These are phyloP conservation scores for Geranium rotundifolium DNA, from an alignment of 345 rosid genomes.

Conservation along the genomic window DNA sequence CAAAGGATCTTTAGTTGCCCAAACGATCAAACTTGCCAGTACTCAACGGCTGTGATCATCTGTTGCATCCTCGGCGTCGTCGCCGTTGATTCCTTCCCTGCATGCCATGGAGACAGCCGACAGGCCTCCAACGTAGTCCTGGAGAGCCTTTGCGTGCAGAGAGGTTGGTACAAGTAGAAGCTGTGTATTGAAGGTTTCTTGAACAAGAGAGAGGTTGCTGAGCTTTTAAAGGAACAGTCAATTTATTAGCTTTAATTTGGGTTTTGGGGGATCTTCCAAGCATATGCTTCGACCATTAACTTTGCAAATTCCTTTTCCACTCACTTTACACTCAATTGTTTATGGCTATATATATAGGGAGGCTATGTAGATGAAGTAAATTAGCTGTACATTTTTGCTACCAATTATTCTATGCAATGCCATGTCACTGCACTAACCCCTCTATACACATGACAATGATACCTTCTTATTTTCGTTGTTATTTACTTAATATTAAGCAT, in stretches of 20 bases:
- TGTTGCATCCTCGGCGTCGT: slow-evolving; percentile 5
- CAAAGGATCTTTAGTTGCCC: slow-evolving; percentile 39
- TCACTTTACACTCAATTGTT: slow-evolving; percentile 2
- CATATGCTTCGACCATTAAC: slow-evolving; percentile 35
- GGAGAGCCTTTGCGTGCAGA: too few species aligned
- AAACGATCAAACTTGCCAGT: slow-evolving; percentile 5
- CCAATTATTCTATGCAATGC: too few species aligned
- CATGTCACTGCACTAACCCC: too few species aligned
- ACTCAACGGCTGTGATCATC: slow-evolving; percentile 1
- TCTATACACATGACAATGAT: too few species aligned
- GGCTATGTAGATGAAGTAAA: too few species aligned
- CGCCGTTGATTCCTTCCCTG: slow-evolving; percentile 7
- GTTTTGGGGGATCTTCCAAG: slow-evolving; percentile 30
- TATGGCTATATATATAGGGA: slow-evolving; percentile 2
- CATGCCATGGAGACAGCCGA: background rate
- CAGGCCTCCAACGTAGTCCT: too few species aligned
- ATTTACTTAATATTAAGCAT: too few species aligned
- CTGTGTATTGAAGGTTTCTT: slow-evolving; percentile 4
- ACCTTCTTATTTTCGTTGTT: too few species aligned
- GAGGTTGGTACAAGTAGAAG: background rate
- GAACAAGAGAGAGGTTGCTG: slow-evolving; percentile 1
- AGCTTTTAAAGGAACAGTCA: slow-evolving; percentile 4
- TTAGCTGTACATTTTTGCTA: too few species aligned
- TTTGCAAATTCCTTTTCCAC: slow-evolving; percentile 4
- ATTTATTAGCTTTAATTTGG: background rate